Evolutionary conservation across 1,284 basidiomycete genomes (phyloP).

Genomic region (Cryptococcus hybrid): DNA sequence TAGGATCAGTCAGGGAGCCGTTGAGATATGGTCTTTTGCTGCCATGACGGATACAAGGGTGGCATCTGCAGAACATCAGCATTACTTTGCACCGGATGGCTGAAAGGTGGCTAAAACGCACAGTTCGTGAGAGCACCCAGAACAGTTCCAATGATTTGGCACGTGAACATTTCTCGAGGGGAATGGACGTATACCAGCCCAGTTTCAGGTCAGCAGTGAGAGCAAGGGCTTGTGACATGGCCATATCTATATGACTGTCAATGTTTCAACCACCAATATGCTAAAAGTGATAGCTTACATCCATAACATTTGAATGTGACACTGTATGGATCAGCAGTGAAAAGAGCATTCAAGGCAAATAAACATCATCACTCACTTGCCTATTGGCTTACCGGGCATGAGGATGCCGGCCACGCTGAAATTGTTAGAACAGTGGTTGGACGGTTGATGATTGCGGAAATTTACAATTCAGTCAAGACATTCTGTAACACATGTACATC

Average conservation of each 20-base stretch:
- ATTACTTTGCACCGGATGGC: not conserved
- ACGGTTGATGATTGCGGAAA: not conserved
- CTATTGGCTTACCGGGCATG: constrained; percentile 55
- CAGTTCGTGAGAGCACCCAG: constrained; percentile 53
- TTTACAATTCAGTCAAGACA: constrained; percentile 54
- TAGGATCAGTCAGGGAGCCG: constrained; percentile 51
- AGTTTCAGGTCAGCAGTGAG: constrained; percentile 54
- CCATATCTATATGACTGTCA: constrained; percentile 46
- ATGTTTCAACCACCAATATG: constrained; percentile 7
- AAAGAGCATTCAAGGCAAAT: not conserved
- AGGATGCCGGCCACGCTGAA: constrained; percentile 51
- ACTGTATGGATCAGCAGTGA: constrained; percentile 19
- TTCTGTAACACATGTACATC: constrained; percentile 25
- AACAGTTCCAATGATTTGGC: constrained; percentile 53
- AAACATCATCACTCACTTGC: constrained; percentile 42
- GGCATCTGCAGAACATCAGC: constrained; percentile 37
- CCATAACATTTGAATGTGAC: constrained; percentile 51
- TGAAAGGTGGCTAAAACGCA: constrained; percentile 10
- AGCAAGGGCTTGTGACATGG: constrained; percentile 49
- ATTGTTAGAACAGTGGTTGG: not conserved
- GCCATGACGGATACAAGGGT: constrained; percentile 50
- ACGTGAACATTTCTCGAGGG: constrained; percentile 54
- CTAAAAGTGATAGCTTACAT: constrained; percentile 25
- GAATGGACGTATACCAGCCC: constrained; percentile 49
- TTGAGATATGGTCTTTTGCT: constrained; percentile 44